Base-by-base conservation (phyloP, 2,329 filamentous ascomycete genomes). In the Neospermospora avenae region DNA sequence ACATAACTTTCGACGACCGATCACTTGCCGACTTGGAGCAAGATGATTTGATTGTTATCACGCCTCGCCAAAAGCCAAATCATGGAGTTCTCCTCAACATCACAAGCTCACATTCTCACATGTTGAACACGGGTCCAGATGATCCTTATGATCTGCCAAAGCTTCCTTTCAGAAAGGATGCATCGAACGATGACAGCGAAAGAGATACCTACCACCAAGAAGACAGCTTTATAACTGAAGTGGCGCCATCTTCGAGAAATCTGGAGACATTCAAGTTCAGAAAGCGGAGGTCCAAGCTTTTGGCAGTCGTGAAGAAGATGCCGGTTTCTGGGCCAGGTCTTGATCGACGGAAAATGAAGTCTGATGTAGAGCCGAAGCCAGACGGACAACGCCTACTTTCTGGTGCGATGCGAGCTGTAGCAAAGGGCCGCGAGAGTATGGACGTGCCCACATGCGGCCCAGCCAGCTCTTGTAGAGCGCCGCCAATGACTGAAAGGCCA, bases 161-260 rank as follows among this genome's bases (percentile, higher is more conserved):
- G 37, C 54, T 57, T 48, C 44, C 53, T 10, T 24, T 25, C 39
- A 14, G n/a, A 16, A 20, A 37, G 2, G 35, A 14, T 24, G 18
- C 8, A n/a, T 39, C n/a, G 11, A n/a, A 25, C n/a, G 22, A 60
- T 10, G 31, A 14, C 2, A 37, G 18, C 39, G 25, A 46, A 39
- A 37, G 24, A 16, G 18, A 34, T 4, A 39, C 48, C 11, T 25
- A 37, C 6, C 37, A 39, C 14, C 62, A 63, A 51, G 64, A 67
- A 24, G 18, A 64, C 37, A 70, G 64, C 49, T 72, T 71, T 56
- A 48, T 72, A 6, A 71, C 67, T 13, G 67, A 69, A 34, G 59
- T 71, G 35, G 69, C 66, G 16, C 69, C 70, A 14, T 71, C 70
- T 35, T 72, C 69, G 20, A 55, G 63, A 55, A 63, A 71, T 60